Evolutionary conservation across 495 filamentous ascomycete genomes (phyloP).

Genomic region (Daldinia vernicosa): DNA sequence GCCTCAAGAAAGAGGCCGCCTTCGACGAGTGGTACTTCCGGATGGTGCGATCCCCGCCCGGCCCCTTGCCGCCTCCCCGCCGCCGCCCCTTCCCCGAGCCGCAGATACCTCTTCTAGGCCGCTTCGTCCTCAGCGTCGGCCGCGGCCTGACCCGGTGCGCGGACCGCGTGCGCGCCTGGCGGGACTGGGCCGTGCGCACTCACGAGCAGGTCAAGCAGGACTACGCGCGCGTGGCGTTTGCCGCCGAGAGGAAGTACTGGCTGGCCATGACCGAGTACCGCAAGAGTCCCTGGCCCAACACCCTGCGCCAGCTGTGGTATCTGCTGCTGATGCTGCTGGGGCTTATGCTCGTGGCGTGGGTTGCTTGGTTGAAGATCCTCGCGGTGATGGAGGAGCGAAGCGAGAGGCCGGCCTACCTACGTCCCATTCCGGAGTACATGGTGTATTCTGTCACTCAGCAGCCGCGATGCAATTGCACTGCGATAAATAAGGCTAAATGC

Average conservation of each 20-base stretch:
- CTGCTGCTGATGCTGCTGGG: background rate
- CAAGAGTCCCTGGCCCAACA: constrained; percentile 10
- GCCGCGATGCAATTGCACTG: background rate
- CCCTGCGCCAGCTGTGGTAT: background rate
- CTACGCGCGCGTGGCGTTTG: background rate
- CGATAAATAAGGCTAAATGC: background rate
- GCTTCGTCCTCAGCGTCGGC: no score
- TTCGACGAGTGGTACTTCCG: no score
- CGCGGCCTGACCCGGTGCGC: background rate
- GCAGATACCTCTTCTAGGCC: background rate
- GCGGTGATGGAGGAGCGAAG: background rate
- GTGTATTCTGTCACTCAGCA: constrained; percentile 13
- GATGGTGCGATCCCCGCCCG: no score
- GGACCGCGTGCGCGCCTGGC: background rate
- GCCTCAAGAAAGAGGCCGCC: background rate
- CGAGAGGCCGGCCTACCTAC: background rate
- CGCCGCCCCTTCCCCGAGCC: background rate
- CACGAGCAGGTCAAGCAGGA: background rate
- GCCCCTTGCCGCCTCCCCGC: no score
- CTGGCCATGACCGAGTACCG: constrained; percentile 6
- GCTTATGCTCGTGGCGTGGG: background rate
- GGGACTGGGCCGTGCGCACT: background rate
- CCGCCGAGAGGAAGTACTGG: constrained; percentile 13
- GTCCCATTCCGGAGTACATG: background rate
- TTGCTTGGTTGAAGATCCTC: background rate